Conservation (phyloP, 2,329 filamentous ascomycete genomes). For the Zalaria obscura region DNA sequence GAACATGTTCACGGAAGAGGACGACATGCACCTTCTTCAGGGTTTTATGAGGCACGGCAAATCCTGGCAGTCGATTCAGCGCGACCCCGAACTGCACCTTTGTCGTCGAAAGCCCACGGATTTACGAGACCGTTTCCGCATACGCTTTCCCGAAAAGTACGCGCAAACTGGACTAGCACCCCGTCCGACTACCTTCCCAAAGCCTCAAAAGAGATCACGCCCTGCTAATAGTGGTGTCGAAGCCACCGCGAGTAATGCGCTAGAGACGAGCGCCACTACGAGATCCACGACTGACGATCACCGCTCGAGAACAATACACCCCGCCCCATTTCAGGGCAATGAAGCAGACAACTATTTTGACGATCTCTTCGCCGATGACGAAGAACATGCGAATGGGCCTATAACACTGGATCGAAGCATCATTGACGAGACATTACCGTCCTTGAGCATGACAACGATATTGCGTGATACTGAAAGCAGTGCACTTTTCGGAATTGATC, state of each 20-base stretch:
- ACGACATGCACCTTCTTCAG: conserved; percentile 43
- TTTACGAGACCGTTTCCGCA: conserved; percentile 47
- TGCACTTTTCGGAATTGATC: conserved; percentile 10
- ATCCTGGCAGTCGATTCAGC: conserved; percentile 44
- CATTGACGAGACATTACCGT: conserved; percentile 15
- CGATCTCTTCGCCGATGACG: conserved; percentile 10
- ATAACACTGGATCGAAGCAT: conserved; percentile 20
- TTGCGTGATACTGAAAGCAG: not conserved
- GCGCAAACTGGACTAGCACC: conserved; percentile 30
- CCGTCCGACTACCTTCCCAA: conserved; percentile 17
- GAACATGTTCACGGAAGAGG: conserved; percentile 40
- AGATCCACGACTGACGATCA: not conserved
- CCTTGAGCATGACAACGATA: not conserved
- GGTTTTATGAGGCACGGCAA: conserved; percentile 46
- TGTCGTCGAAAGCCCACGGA: conserved; percentile 41
- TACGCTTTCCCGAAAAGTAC: conserved; percentile 44
- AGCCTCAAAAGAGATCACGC: conserved; percentile 5
- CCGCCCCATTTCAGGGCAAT: not conserved
- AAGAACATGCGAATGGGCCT: conserved; percentile 10
- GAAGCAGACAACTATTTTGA: conserved; percentile 5
- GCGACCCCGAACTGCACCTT: conserved; percentile 39
- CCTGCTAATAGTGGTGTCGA: too few species aligned
- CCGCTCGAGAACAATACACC: not conserved
- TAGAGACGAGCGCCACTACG: not conserved
- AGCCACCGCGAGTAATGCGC: not conserved